Base-by-base conservation (phyloP, 306 rosid genomes). In the Herpetospermum pedunculosum region DNA sequence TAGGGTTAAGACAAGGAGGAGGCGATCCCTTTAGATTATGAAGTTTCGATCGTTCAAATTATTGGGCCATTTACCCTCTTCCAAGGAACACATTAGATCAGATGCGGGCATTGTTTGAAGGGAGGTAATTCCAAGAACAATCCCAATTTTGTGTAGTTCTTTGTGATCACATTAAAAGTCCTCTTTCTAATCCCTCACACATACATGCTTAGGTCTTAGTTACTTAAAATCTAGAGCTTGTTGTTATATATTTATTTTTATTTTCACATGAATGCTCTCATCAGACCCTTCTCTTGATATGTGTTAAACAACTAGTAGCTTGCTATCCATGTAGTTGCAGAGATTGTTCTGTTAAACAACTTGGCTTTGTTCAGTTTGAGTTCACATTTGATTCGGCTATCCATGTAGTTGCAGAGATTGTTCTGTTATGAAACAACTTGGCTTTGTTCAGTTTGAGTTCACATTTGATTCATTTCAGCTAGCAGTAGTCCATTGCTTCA, bases 1-100 rank as follows among this genome's bases (percentile, higher is more conserved):
- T 69, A 81, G 79, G 77, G 75, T 19, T 58, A 89, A 73, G 74
- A 76, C 87, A 64, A 81, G 86, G 85, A 82, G 76, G 73, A 79
- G 84, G 77, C 85, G 77, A 77, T 89, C 62, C 9, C 64, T 73
- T 65, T 77, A 84, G 84, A 76, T 21, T 26, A 77, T 63, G 25
- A 72, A 75, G 57, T 82, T 73, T 75, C 68, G 82, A 55, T 76
- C 72, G 30, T 23, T 74, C 40, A 73, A 23, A 6, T 23, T 34
- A 21, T 65, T 40, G 12, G 32, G 8, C 52, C 13, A 40, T 13
- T 40, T 40, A 65, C 34, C 38, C 55, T 69, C 73, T 69, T 26
- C 40, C 38, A 69, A 43, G 54, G 14, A 25, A 10, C 53, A 26
- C 54, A 69, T 28, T 40, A 72, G 35, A 52, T 50, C 76, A 49